Percentiles rank a stretch among this genome's conserved stretches.
phyloP scores from a whole-genome alignment of 306 rosid genomes.

The Acmispon strigosus region DNA sequence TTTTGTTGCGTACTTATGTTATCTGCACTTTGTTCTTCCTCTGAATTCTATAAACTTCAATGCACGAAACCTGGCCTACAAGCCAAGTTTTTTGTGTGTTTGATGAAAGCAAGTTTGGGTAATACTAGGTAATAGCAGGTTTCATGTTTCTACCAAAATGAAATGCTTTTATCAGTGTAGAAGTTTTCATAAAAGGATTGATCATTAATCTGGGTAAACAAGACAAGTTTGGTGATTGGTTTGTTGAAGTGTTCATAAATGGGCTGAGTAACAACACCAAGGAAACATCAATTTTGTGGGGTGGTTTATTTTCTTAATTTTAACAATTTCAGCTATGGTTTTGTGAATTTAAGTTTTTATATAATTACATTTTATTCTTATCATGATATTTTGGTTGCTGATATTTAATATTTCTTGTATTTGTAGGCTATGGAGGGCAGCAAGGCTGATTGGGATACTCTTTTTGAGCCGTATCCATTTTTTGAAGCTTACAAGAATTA shows the following conservation, averaged over 20 bases:
- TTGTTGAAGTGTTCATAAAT: neutral
- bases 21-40: neutral
- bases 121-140: neutral
- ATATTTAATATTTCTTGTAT: constrained; percentile 23
- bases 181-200: neutral
- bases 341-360: neutral
- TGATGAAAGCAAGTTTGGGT: neutral
- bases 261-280: neutral
- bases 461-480: constrained; percentile 80
- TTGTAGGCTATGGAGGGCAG: constrained; percentile 76
- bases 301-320: neutral
- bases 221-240: neutral
- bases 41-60: neutral
- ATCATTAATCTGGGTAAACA: neutral
- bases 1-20: neutral
- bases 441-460: constrained; percentile 88
- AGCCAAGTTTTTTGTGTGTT: neutral
- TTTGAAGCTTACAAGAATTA: constrained; percentile 85
- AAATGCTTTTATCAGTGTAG: neutral
- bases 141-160: neutral
- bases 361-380: neutral
- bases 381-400: neutral
- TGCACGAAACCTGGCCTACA: neutral
- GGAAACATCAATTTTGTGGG: neutral
- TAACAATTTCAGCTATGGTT: neutral